phyloP scores from a whole-genome alignment of 352 stramenopile species.

The Hyaloperonospora brassicae region DNA sequence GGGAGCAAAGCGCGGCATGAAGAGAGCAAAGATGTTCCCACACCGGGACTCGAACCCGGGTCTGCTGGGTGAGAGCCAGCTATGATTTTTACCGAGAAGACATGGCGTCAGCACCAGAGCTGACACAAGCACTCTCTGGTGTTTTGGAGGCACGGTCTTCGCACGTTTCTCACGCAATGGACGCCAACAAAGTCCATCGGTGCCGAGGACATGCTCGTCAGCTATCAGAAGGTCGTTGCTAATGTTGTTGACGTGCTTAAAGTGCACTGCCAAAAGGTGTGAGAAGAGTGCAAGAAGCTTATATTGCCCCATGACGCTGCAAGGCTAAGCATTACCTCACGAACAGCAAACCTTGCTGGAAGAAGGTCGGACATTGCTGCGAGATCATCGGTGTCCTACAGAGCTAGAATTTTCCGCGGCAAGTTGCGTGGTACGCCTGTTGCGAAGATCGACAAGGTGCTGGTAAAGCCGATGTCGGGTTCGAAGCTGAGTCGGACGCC shows the following conservation, averaged over 20 bases:
- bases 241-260: slow-evolving; percentile 53
- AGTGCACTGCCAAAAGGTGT: slow-evolving; percentile 53
- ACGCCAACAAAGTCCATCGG: not conserved
- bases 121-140: slow-evolving; percentile 33
- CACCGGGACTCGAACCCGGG: too few species aligned
- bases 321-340: slow-evolving; percentile 66
- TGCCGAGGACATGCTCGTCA: slow-evolving; percentile 2
- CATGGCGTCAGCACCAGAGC: slow-evolving; percentile 9
- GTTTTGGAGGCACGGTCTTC: slow-evolving; percentile 56
- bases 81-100: slow-evolving; percentile 12
- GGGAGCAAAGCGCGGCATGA: too few species aligned
- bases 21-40: too few species aligned
- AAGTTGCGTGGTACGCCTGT: slow-evolving; percentile 44
- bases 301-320: slow-evolving; percentile 31
- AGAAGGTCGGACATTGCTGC: slow-evolving; percentile 31
- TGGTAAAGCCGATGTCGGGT: slow-evolving; percentile 14
- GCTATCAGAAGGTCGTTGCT: slow-evolving; percentile 30
- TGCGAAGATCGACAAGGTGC: slow-evolving; percentile 24
- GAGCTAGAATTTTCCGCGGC: slow-evolving; percentile 70
- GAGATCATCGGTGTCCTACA: slow-evolving; percentile 23
- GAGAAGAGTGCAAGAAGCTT: slow-evolving; percentile 34
- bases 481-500: slow-evolving; percentile 4
- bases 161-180: slow-evolving; percentile 31
- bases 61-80: too few species aligned
- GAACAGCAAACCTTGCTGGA: slow-evolving; percentile 47